Evolutionary conservation across 495 filamentous ascomycete species (phyloP), one percentile per base, ranked within the genome.

Genomic region (Podospora appendiculata): DNA sequence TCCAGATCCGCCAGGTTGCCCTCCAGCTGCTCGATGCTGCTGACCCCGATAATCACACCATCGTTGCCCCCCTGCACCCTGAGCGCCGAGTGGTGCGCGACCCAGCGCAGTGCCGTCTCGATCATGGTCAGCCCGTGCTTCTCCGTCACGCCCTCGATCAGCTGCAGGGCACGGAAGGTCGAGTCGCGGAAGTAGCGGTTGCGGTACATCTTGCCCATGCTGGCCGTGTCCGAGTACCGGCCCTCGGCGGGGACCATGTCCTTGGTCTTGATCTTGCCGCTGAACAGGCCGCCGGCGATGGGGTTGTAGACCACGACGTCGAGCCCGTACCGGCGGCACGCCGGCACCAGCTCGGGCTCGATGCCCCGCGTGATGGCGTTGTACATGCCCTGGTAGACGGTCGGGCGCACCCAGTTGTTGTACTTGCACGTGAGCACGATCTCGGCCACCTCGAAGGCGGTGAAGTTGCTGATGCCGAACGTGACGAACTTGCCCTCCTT

Each of bases 221-320:
- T 48, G 12, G 66, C 60, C n/a, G 66, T 68, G 51, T 85, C 76
- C 50, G 78, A 82, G 68, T 82, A 95, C 12, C 91, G 79, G 5
- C 91, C 89, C 44, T 82, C 78, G 0, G 66, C 62, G 6, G 88
- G 87, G 0, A 84, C 68, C 11, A 67, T 57, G 62, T 88, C 86
- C 32, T 65, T 69, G 36, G 79, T 77, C 70, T 88, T 90, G 72
- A 90, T 90, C 62, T 93, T 93, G 48, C 90, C 89, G 19, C 84
- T 85, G 61, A 95, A 86, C 16, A 95, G 66, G 0, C 91, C 91
- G 6, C 90, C 90, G 9, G 88, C 89, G 47, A 88, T 71, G 0
- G 91, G 91, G 65, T 95, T 95, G 69, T 96, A 95, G n/a, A 92
- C 75, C 25, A 95, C 90, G 19, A 95, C 79, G 54, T 93, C 87